A percentile compares a stretch with the other conserved stretches of the same genome.
These are phyloP conservation scores for Hypoxylon fragiforme DNA, from an alignment of 495 filamentous ascomycete genomes.

Conservation along the genomic window DNA sequence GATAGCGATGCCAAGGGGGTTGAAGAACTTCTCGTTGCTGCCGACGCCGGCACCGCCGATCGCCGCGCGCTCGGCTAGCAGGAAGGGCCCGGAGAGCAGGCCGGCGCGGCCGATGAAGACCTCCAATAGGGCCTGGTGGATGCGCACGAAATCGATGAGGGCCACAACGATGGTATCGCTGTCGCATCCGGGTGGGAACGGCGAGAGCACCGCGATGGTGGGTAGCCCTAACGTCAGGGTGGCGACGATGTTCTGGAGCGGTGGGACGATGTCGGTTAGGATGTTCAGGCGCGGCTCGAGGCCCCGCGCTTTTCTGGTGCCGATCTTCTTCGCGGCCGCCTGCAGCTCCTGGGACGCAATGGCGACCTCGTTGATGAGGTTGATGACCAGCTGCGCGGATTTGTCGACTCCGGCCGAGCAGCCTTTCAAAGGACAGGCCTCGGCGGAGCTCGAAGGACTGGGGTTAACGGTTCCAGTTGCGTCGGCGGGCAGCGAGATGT, in stretches of 20 bases:
- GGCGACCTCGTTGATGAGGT: slow-evolving; percentile 9
- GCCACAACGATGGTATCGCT: slow-evolving; percentile 15
- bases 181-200: slow-evolving; percentile 10
- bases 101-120: slow-evolving; percentile 12
- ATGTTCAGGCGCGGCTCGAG: slow-evolving; percentile 2
- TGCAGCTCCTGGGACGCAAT: slow-evolving; percentile 14
- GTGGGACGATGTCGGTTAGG: background rate
- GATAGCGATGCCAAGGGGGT: background rate
- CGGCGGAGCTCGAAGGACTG: background rate
- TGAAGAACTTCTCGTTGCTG: slow-evolving; percentile 2
- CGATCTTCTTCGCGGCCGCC: slow-evolving; percentile 4
- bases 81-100: slow-evolving; percentile 1
- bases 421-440: slow-evolving; percentile 6
- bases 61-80: background rate
- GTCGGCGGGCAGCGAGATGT: background rate
- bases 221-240: slow-evolving; percentile 5
- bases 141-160: slow-evolving; percentile 10
- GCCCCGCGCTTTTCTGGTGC: background rate
- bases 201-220: background rate
- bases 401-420: slow-evolving; percentile 7
- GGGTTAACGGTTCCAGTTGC: background rate
- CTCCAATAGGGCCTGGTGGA: slow-evolving; percentile 7
- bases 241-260: slow-evolving; percentile 1
- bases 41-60: background rate
- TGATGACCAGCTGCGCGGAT: slow-evolving; percentile 4